A percentile compares a stretch with the other conserved stretches of the same genome.
These are phyloP conservation scores for Neonectria faginata DNA, from an alignment of 2,329 filamentous ascomycete species.

Conservation along the genomic window DNA sequence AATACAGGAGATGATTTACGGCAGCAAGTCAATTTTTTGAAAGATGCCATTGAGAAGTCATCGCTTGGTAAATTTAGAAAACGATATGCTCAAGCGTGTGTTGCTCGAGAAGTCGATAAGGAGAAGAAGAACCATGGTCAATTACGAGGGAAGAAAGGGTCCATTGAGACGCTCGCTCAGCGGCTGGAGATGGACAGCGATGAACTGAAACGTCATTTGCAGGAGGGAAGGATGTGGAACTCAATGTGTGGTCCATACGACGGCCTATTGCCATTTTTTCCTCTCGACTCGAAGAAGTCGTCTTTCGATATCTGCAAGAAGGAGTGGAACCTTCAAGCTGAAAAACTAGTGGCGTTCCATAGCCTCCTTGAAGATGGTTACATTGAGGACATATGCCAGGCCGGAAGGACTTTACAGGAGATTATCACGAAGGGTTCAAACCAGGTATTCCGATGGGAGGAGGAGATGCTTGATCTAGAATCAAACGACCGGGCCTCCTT, in stretches of 20 bases:
- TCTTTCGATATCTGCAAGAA: background rate
- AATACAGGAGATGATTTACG: background rate
- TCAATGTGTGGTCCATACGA: background rate
- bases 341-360: background rate
- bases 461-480: background rate
- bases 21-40: background rate
- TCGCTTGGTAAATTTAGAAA: background rate
- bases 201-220: background rate
- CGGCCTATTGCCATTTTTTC: background rate
- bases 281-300: background rate
- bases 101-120: background rate
- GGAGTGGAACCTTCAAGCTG: background rate
- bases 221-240: conserved; percentile 2
- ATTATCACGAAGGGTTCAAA: background rate
- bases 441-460: conserved; percentile 1
- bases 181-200: background rate
- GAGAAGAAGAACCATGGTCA: background rate
- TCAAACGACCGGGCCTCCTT: background rate
- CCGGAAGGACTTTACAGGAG: background rate
- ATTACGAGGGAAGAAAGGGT: background rate
- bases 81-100: conserved; percentile 1
- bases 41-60: background rate
- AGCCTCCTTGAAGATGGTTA: background rate
- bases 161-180: background rate
- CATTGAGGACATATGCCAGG: background rate